Evolutionary conservation across 208 protist species (phyloP), one percentile per base, ranked within the genome.

Genomic region (Trypanosoma boissoni): DNA sequence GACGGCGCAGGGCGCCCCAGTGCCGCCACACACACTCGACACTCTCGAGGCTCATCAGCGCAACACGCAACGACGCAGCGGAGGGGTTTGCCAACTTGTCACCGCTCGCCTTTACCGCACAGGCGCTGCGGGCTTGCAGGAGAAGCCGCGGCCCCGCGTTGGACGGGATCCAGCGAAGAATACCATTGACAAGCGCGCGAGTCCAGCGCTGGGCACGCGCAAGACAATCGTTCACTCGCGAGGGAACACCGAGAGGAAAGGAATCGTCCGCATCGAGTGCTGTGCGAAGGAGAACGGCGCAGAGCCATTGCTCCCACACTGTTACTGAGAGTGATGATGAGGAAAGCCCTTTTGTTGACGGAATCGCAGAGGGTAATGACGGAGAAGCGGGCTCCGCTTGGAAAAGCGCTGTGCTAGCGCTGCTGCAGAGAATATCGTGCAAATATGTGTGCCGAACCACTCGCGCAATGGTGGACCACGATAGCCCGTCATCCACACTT

Each of bases 81-180:
- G n/a, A n/a, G n/a, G n/a, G n/a, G n/a, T n/a, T n/a, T n/a, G n/a
- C n/a, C n/a, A n/a, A n/a, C n/a, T n/a, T n/a, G n/a, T 9, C 27
- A 18, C 29, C 56, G 20, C n/a, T 12, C 7, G 4, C 31, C 2
- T 42, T 7, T 21, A 6, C 39, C 16, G 10, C 12, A 29, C 28
- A 21, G 43, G 8, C 21, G 23, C 18, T 29, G 28, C 20, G 21
- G 16, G 7, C 28, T 3, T 52, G 16, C 16, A 62, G 27, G 14
- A 62, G 7, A 2, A 62, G 32, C 31, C 44, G 56, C 18, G 50
- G 27, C 20, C 56, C 56, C 21, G 43, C 39, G 16, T 23, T 20
- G 16, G 56, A 18, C 18, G 56, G 56, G 39, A 62, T 44, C 56
- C 56, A 62, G 1, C 43, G 43, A 51, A 62, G 20, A 36, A 62